Percentiles rank a stretch among this genome's conserved stretches.
These are phyloP conservation scores for Hyphopichia wangnamkhiaoensis DNA, from an alignment of 1,139 yeast species.

Conservation along the genomic window DNA sequence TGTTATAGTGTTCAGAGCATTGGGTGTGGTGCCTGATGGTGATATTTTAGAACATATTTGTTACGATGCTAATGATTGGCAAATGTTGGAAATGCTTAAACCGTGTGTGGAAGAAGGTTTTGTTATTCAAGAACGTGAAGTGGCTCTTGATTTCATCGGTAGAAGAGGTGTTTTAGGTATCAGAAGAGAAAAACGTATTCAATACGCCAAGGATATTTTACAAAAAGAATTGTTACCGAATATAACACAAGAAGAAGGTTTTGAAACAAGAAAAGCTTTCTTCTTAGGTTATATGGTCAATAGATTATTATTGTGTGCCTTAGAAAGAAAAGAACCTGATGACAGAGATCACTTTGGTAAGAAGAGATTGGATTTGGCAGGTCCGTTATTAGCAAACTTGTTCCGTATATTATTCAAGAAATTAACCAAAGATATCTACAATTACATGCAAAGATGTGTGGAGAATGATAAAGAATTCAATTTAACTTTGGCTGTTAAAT, in stretches of 20 bases:
- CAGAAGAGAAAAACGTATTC: constrained; percentile 95
- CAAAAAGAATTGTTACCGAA: constrained; percentile 97
- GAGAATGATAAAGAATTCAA: constrained; percentile 97
- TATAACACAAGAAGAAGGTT: constrained; percentile 96
- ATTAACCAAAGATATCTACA: constrained; percentile 89
- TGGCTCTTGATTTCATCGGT: constrained; percentile 95
- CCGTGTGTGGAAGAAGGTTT: constrained; percentile 99
- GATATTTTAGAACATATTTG: constrained; percentile 97
- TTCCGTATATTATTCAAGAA: constrained; percentile 94
- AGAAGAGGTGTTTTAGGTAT: constrained; percentile 97
- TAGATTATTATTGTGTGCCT: constrained; percentile 88
- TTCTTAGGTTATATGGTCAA: constrained; percentile 98
- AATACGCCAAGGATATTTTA: constrained; percentile 93
- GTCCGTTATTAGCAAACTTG: constrained; percentile 92
- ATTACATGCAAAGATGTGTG: constrained; percentile 98
- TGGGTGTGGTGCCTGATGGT: constrained; percentile 98
- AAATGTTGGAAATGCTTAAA: constrained; percentile 97
- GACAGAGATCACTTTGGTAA: constrained; percentile 99
- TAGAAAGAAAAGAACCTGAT: constrained; percentile 96
- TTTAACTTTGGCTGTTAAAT: constrained; percentile 92
- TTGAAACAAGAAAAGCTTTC: constrained; percentile 94
- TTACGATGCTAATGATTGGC: constrained; percentile 98
- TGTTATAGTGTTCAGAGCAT: constrained; percentile 93
- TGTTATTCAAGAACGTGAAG: constrained; percentile 96
- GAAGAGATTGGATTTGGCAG: constrained; percentile 96